Percentiles rank a stretch among this genome's conserved stretches.
Conservation (phyloP, 768 basidiomycete genomes). For the Termitomyces sp. region DNA sequence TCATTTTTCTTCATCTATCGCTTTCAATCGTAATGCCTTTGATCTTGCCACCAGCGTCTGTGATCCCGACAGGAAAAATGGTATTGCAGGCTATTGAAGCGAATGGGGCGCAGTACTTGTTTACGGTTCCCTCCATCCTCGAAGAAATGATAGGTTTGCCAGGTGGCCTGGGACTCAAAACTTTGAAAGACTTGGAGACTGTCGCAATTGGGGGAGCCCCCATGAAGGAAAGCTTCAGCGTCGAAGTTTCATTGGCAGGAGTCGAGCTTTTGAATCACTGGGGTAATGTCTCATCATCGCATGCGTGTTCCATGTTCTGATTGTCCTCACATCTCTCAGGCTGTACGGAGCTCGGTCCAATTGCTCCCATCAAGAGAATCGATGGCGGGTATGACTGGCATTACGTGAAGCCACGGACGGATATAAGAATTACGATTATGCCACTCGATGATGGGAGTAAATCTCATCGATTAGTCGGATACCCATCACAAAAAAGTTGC, state of each 20-base stretch:
- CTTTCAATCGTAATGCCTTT: constrained; percentile 37
- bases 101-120: constrained; percentile 18
- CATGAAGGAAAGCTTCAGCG: constrained; percentile 29
- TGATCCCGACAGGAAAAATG: constrained; percentile 33
- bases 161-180: too few species aligned
- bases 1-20: constrained; percentile 32
- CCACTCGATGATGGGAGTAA: constrained; percentile 23
- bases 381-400: constrained; percentile 28
- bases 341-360: constrained; percentile 21
- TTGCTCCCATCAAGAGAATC: constrained; percentile 25
- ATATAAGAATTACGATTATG: constrained; percentile 28
- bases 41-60: constrained; percentile 29
- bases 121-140: too few species aligned
- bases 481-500: too few species aligned
- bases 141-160: too few species aligned
- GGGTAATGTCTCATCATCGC: constrained; percentile 23
- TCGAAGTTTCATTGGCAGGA: constrained; percentile 26
- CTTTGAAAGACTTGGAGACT: constrained; percentile 22
- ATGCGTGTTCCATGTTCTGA: too few species aligned
- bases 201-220: constrained; percentile 37
- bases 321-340: constrained; percentile 17
- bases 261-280: constrained; percentile 39
- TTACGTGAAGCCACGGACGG: constrained; percentile 18
- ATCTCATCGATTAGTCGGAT: constrained; percentile 23
- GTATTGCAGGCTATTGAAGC: constrained; percentile 23